These are phyloP conservation scores for Wickerhamiella sorbophila DNA, from an alignment of 805 yeast species.

Conservation along the genomic window DNA sequence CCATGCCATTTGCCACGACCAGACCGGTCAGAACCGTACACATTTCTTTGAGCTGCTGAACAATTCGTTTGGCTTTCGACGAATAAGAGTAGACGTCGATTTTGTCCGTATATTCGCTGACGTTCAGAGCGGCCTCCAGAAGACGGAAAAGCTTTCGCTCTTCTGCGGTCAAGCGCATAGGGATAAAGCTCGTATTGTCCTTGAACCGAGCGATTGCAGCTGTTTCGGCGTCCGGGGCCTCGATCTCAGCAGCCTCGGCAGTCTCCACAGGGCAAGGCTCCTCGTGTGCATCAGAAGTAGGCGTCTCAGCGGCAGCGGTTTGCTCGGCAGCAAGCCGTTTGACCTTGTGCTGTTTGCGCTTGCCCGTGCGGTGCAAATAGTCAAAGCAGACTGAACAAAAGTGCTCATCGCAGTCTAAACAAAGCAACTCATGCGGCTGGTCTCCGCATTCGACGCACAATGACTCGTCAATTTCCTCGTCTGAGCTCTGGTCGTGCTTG, in stretches of 20 bases:
- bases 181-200: slow-evolving; percentile 40
- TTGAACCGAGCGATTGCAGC: slow-evolving; percentile 12
- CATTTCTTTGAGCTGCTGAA: slow-evolving; percentile 56
- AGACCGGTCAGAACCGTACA: slow-evolving; percentile 68
- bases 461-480: slow-evolving; percentile 7
- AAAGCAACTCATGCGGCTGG: slow-evolving; percentile 51
- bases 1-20: slow-evolving; percentile 64
- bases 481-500: slow-evolving; percentile 2
- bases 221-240: slow-evolving; percentile 5
- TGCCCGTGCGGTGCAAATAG: slow-evolving; percentile 55
- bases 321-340: slow-evolving; percentile 3
- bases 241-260: slow-evolving; percentile 6
- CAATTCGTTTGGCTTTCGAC: slow-evolving; percentile 57
- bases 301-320: slow-evolving; percentile 6
- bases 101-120: slow-evolving; percentile 65
- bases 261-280: neutral
- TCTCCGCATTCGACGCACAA: slow-evolving; percentile 61
- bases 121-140: slow-evolving; percentile 63
- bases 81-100: slow-evolving; percentile 56
- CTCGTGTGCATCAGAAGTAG: slow-evolving; percentile 11
- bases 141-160: slow-evolving; percentile 56
- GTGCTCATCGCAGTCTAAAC: slow-evolving; percentile 48
- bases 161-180: slow-evolving; percentile 50
- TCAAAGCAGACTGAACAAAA: slow-evolving; percentile 60
- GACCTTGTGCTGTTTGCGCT: slow-evolving; percentile 20